Evolutionary conservation across 2,329 filamentous ascomycete species (phyloP).

Genomic region (Aspergillus aculeatus): DNA sequence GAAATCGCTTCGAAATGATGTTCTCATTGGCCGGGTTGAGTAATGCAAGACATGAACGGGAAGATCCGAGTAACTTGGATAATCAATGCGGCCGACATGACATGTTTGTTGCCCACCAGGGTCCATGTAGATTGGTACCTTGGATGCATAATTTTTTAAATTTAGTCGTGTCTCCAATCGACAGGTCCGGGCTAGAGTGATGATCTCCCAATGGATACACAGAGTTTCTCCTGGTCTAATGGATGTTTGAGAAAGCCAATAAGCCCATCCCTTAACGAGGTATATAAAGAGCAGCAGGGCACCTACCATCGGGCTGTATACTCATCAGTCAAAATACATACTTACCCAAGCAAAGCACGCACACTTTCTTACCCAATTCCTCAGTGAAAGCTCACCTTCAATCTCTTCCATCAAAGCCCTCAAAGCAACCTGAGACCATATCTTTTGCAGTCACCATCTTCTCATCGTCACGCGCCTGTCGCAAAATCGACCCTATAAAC

Average conservation of each 20-base stretch:
- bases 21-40: constrained; percentile 13
- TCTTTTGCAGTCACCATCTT: not conserved
- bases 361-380: not conserved
- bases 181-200: constrained; percentile 24
- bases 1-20: constrained; percentile 7
- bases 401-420: not conserved
- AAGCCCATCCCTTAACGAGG: constrained; percentile 4
- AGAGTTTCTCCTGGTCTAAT: constrained; percentile 5
- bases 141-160: constrained; percentile 20
- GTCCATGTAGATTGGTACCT: constrained; percentile 16
- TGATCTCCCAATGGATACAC: constrained; percentile 24
- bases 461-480: not conserved
- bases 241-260: not conserved
- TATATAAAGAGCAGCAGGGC: constrained; percentile 19
- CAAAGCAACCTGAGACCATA: not conserved
- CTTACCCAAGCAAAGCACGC: not conserved
- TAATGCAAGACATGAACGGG: constrained; percentile 26
- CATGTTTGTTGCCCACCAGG: constrained; percentile 20
- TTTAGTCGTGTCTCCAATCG: constrained; percentile 18
- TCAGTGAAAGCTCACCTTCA: not conserved
- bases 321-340: not conserved
- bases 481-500: not conserved
- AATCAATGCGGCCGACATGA: constrained; percentile 18
- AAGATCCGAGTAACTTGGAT: constrained; percentile 23
- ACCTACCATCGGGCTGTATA: not conserved